Conservation (phyloP, 1,284 basidiomycete genomes). For the Trichosporon sp. region DNA sequence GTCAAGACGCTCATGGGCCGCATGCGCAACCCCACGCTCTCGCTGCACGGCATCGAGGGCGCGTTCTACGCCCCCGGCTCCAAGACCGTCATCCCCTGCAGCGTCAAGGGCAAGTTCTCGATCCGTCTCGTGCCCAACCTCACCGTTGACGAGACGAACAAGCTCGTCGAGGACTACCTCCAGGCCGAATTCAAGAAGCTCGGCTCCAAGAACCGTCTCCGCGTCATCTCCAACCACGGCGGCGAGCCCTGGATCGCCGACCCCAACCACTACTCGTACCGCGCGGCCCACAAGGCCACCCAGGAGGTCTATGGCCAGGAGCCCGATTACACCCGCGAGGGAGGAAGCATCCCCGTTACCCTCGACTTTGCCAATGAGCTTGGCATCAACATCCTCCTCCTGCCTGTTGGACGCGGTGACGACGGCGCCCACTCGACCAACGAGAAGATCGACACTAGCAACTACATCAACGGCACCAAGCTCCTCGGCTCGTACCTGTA, state of each 20-base stretch:
- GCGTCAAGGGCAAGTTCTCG: conserved; percentile 87
- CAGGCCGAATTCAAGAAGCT: conserved; percentile 80
- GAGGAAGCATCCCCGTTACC: conserved; percentile 92
- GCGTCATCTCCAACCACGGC: conserved; percentile 71
- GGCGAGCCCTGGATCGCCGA: conserved; percentile 82
- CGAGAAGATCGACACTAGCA: conserved; percentile 91
- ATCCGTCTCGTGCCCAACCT: conserved; percentile 86
- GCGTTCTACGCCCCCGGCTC: conserved; percentile 84
- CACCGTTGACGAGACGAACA: conserved; percentile 70
- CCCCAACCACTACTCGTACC: conserved; percentile 84
- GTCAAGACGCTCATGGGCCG: conserved; percentile 64
- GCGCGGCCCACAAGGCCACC: conserved; percentile 76
- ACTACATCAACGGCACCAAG: conserved; percentile 82
- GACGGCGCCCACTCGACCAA: conserved; percentile 86
- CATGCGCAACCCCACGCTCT: conserved; percentile 73
- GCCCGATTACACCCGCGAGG: conserved; percentile 89
- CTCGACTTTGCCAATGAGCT: conserved; percentile 91
- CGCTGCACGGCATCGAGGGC: conserved; percentile 95
- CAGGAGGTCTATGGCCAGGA: conserved; percentile 77
- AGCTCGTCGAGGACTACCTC: conserved; percentile 72
- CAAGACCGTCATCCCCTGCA: conserved; percentile 94
- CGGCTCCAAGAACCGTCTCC: conserved; percentile 75
- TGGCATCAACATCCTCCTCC: conserved; percentile 69
- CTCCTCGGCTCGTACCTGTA: conserved; percentile 81
- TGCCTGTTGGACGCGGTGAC: conserved; percentile 91